Evolutionary conservation across 169 alveolate species (phyloP).

Genomic region (Eimeria praecox): DNA sequence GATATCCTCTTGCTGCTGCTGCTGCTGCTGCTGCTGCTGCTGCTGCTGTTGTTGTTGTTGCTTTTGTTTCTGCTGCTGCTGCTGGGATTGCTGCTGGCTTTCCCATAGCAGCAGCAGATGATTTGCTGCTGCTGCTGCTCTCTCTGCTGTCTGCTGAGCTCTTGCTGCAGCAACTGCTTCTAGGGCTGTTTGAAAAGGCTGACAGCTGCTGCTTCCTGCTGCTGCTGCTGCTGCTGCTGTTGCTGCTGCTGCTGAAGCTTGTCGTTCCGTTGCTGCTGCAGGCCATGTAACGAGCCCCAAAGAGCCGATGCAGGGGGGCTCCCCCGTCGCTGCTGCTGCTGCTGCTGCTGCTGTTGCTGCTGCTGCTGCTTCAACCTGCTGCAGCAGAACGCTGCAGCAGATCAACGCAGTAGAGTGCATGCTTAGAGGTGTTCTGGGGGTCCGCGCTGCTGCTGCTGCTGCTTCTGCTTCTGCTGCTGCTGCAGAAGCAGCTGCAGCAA

Average conservation of each 20-base stretch:
- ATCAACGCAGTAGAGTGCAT: constrained; percentile 13
- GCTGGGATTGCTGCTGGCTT: constrained; percentile 21
- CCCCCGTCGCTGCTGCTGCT: neutral
- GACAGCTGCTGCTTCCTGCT: constrained; percentile 4
- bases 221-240: constrained; percentile 20
- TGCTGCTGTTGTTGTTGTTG: constrained; percentile 42
- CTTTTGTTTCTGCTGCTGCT: constrained; percentile 31
- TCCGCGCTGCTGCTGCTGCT: constrained; percentile 15
- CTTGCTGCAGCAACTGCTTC: constrained; percentile 56
- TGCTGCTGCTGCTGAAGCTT: constrained; percentile 43
- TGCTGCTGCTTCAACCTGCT: constrained; percentile 66
- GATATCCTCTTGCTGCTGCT: neutral
- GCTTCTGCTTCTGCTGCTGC: neutral
- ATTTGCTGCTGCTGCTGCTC: constrained; percentile 11
- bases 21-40: constrained; percentile 54
- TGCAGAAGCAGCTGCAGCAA: constrained; percentile 44
- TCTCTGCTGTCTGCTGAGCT: constrained; percentile 43
- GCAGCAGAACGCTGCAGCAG: constrained; percentile 64
- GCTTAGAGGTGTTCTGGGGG: neutral
- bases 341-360: constrained; percentile 41
- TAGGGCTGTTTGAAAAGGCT: neutral
- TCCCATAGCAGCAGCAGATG: constrained; percentile 35
- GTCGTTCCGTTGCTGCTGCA: neutral
- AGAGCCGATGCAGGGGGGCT: constrained; percentile 8
- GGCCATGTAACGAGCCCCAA: neutral